Base-by-base conservation (phyloP, 345 rosid species). In the Citrus glauca region DNA sequence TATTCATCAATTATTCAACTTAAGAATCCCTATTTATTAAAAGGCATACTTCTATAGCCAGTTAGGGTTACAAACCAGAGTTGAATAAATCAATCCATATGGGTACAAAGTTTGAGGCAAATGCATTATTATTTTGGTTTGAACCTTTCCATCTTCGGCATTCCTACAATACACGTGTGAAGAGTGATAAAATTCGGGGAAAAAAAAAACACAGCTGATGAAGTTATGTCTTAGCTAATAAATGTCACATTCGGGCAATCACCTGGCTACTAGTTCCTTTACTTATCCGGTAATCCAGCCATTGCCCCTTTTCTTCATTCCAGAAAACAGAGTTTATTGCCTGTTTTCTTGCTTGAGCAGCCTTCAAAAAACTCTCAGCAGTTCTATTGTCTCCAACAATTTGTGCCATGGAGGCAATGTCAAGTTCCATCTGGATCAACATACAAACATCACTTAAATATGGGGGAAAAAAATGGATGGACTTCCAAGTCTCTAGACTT, bases 41-140 rank as follows among this genome's bases (percentile, higher is more conserved):
- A 37, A 37, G 38, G 38, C 38, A 37, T 1, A 37, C 38, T 37
- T 37, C 42, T 8, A 38, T 38, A 38, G 42, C 10, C 27, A 5
- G 19, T 53, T 14, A 61, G 59, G 81, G 35, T 48, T 55, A 80
- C 84, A 59, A 73, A 94, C 98, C 95, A 80, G 93, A 90, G 84
- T 88, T 81, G 89, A 92, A 91, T 81, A 85, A 64, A 60, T 78
- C 78, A 82, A 90, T 82, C 99, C 98, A 97, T 71, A 97, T 59
- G 73, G 98, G 98, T 45, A 89, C 76, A 76, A 89, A 96, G 80
- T 94, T 94, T 35, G 98, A 94, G 72, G 98, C 95, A 87, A 87
- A 90, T 32, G 77, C 84, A 62, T 86, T 89, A 68, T 73, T 85
- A 85, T 88, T 94, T 79, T 90, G 98, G 82, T 91, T 88, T 14